phyloP scores from a whole-genome alignment of 306 rosid species.

The Pachyrhizus erosus region DNA sequence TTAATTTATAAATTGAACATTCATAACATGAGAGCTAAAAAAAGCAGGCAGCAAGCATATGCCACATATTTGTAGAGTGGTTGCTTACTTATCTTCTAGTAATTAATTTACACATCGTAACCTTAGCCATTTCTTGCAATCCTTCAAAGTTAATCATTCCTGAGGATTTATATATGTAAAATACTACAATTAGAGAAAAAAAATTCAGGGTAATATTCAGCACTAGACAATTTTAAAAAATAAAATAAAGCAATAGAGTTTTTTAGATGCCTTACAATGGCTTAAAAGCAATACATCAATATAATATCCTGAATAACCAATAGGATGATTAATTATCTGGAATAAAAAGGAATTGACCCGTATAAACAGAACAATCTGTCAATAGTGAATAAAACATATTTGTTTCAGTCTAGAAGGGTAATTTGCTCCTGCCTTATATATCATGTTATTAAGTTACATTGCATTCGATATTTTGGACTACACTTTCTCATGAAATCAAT shows the following conservation, averaged over 20 bases:
- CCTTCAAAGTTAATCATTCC: neutral
- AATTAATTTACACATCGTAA: neutral
- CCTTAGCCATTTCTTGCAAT: constrained; percentile 3
- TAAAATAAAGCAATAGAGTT: neutral
- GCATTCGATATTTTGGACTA: neutral
- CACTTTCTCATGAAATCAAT: neutral
- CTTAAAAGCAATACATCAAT: neutral
- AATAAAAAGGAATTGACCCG: constrained; percentile 5
- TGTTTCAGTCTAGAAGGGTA: neutral
- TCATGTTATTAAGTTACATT: neutral
- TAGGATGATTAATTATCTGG: constrained; percentile 18
- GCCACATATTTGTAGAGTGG: neutral
- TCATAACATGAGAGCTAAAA: neutral
- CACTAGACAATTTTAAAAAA: neutral
- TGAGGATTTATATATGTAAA: neutral
- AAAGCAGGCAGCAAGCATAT: constrained; percentile 5
- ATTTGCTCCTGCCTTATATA: neutral
- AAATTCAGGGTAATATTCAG: neutral
- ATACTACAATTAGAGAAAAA: neutral
- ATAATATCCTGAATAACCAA: too few species aligned
- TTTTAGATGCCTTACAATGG: neutral
- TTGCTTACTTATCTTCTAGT: constrained; percentile 15
- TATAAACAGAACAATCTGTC: neutral
- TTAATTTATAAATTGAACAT: neutral
- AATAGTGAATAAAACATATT: neutral